Percentiles rank a stretch among this genome's conserved stretches.
Conservation (phyloP, 495 filamentous ascomycete genomes). For the Aspergillus coremiiformis region DNA sequence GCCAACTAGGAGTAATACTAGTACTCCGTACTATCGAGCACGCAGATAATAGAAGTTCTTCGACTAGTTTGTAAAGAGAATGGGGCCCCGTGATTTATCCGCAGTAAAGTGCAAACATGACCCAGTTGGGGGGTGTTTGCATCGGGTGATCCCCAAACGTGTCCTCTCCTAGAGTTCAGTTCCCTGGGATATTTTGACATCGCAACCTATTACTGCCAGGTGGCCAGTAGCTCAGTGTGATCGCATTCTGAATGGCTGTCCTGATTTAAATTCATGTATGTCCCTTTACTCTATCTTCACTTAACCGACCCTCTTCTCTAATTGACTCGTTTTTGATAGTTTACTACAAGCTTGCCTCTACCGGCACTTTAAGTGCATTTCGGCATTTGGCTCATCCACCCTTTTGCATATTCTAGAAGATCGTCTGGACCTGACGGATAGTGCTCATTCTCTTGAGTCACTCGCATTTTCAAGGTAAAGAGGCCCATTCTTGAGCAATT, state of each 20-base stretch:
- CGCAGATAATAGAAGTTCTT: too few species aligned
- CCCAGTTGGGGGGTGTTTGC: conserved; percentile 7
- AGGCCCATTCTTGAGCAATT: neutral
- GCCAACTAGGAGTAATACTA: too few species aligned
- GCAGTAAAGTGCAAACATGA: conserved; percentile 13
- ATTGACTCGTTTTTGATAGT: neutral
- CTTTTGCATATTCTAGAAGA: neutral
- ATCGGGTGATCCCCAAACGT: conserved; percentile 13
- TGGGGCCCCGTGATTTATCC: neutral
- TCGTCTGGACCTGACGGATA: neutral
- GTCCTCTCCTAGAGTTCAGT: conserved; percentile 17
- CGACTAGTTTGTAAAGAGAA: too few species aligned
- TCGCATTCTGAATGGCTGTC: conserved; percentile 17
- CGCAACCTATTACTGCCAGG: conserved; percentile 24
- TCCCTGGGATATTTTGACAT: conserved; percentile 2
- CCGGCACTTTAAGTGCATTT: neutral
- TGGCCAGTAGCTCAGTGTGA: conserved; percentile 24
- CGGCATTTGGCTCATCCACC: neutral
- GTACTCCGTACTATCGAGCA: neutral
- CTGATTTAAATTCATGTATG: conserved; percentile 7
- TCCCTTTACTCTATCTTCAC: neutral
- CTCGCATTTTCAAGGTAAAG: neutral
- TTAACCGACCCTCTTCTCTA: neutral
- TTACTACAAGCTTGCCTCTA: neutral
- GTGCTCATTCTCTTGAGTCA: neutral